These are phyloP conservation scores for Hymenoscyphus occultus DNA, from an alignment of 2,329 filamentous ascomycete species.

Conservation along the genomic window DNA sequence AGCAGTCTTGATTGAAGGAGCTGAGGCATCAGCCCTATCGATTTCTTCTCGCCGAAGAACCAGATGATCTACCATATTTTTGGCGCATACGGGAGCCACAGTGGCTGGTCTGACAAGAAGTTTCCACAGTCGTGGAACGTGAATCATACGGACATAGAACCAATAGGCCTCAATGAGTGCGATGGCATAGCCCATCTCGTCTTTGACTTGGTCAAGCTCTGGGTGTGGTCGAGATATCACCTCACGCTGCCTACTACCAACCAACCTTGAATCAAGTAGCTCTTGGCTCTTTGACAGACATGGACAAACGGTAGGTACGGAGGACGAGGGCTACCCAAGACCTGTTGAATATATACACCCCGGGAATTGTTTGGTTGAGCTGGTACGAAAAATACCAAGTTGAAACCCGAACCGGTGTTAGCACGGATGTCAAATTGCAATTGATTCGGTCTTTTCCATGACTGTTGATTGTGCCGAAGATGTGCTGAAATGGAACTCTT, in stretches of 20 bases:
- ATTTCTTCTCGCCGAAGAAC: not conserved
- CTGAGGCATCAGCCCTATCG: not conserved
- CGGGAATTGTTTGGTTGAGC: not conserved
- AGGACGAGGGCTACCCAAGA: not conserved
- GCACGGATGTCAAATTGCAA: conserved; percentile 17
- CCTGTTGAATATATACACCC: not conserved
- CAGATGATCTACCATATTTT: not conserved
- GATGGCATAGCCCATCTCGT: not conserved
- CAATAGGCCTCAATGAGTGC: too few relatives aligned
- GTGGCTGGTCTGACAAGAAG: not conserved
- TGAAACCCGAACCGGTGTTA: not conserved
- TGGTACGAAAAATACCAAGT: not conserved
- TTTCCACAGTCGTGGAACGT: not conserved
- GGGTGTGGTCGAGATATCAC: not conserved
- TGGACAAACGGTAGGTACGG: not conserved
- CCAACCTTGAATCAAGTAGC: not conserved
- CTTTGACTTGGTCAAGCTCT: not conserved
- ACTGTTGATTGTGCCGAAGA: conserved; percentile 17
- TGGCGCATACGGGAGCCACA: not conserved
- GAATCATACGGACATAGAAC: too few relatives aligned
- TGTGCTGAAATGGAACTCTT: conserved; percentile 12
- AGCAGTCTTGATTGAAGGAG: not conserved
- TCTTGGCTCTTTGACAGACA: not conserved
- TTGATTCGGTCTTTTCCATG: conserved; percentile 17
- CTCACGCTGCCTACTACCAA: not conserved